Conservation (phyloP, 768 basidiomycete species). For the Dendrothele bispora region DNA sequence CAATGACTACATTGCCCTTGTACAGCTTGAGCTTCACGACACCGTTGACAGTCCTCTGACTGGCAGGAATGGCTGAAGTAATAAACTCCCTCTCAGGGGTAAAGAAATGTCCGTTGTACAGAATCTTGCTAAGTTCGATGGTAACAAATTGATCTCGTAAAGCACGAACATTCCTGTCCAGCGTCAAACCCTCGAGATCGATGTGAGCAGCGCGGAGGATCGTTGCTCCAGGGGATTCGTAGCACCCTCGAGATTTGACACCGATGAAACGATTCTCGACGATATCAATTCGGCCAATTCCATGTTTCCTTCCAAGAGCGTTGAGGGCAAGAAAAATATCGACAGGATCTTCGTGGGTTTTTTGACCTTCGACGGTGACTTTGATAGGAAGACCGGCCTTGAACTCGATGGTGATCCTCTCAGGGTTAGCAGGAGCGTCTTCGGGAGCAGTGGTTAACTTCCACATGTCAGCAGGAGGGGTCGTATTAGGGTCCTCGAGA, state of each 20-base stretch:
- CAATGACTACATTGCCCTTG: constrained; percentile 94
- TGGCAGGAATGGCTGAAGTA: constrained; percentile 85
- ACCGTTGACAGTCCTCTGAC: constrained; percentile 96
- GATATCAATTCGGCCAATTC: constrained; percentile 96
- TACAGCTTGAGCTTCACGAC: constrained; percentile 87
- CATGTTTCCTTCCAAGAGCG: constrained; percentile 90
- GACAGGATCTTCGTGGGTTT: constrained; percentile 85
- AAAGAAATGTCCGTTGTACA: constrained; percentile 99
- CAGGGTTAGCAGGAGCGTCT: constrained; percentile 75
- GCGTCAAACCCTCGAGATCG: constrained; percentile 96
- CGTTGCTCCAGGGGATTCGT: constrained; percentile 95
- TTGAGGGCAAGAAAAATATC: constrained; percentile 94
- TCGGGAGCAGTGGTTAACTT: constrained; percentile 88
- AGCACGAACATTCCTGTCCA: constrained; percentile 95
- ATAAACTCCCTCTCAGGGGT: constrained; percentile 99
- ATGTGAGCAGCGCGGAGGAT: constrained; percentile 95
- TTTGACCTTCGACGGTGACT: constrained; percentile 57
- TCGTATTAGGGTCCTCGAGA: constrained; percentile 93
- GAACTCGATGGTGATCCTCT: constrained; percentile 85
- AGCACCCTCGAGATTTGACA: constrained; percentile 99
- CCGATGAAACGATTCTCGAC: constrained; percentile 99
- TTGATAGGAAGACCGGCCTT: constrained; percentile 83
- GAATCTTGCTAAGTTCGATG: constrained; percentile 81
- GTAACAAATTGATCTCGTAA: constrained; percentile 96
- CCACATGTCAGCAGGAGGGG: constrained; percentile 98